A percentile compares a stretch with the other conserved stretches of the same genome.
Conservation (phyloP, 495 filamentous ascomycete species). For the Immersiella caudata region DNA sequence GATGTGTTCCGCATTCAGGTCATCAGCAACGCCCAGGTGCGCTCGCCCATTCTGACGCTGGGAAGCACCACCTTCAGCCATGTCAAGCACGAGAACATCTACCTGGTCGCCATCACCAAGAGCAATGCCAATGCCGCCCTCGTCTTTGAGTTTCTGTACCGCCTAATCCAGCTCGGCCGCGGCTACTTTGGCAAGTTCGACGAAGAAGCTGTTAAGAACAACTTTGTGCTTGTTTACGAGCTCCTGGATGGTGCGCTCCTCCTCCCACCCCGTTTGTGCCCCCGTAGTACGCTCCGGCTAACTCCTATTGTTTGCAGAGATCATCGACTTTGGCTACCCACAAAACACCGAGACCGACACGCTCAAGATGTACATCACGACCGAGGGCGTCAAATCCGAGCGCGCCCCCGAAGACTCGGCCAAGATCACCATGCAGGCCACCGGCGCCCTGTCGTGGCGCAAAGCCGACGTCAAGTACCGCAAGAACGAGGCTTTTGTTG, state of each 20-base stretch:
- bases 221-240: slow-evolving; percentile 99
- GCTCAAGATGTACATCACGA: slow-evolving; percentile 99
- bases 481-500: slow-evolving; percentile 99
- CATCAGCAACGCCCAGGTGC: slow-evolving; percentile 97
- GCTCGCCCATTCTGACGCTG: slow-evolving; percentile 95
- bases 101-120: slow-evolving; percentile 95
- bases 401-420: slow-evolving; percentile 89
- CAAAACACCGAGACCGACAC: slow-evolving; percentile 99
- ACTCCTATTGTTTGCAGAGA: slow-evolving; percentile 60
- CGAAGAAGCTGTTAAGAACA: slow-evolving; percentile 99
- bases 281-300: not conserved
- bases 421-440: slow-evolving; percentile 98
- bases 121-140: slow-evolving; percentile 99
- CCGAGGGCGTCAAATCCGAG: slow-evolving; percentile 97
- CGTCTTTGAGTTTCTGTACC: slow-evolving; percentile 97
- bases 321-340: slow-evolving; percentile 98
- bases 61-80: slow-evolving; percentile 98
- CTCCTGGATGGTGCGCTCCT: slow-evolving; percentile 78
- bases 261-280: not conserved
- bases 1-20: slow-evolving; percentile 99
- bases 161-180: slow-evolving; percentile 85
- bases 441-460: slow-evolving; percentile 94
- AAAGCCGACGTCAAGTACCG: slow-evolving; percentile 97
- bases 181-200: slow-evolving; percentile 99
- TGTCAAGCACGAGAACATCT: slow-evolving; percentile 99